Evolutionary conservation across 2,329 filamentous ascomycete genomes (phyloP).

Genomic region (Trichoderma cornu-damae): DNA sequence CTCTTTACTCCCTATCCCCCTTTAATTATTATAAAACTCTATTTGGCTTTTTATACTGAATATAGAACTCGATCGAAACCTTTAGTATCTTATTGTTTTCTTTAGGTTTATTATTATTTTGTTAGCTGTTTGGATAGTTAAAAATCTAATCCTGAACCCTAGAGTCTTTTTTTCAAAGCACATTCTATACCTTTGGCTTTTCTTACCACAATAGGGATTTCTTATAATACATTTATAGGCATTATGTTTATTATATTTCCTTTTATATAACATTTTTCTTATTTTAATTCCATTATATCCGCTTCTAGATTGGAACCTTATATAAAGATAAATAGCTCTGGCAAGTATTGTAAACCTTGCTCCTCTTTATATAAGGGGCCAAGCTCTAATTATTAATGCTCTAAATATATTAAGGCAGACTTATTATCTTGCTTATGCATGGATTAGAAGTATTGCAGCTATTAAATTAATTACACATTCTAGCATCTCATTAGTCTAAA

Average conservation of each 20-base stretch:
- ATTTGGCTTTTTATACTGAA: not conserved
- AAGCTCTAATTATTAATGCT: slow-evolving; percentile 8
- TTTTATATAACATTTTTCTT: not conserved
- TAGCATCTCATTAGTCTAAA: not conserved
- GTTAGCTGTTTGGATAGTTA: slow-evolving; percentile 2
- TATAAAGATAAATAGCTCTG: slow-evolving; percentile 9
- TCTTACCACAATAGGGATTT: not conserved
- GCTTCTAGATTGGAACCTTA: not conserved
- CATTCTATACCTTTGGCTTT: slow-evolving; percentile 7
- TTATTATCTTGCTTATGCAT: slow-evolving; percentile 5
- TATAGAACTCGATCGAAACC: slow-evolving; percentile 6
- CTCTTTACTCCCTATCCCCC: not conserved
- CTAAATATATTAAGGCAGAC: slow-evolving; percentile 13
- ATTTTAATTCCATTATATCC: slow-evolving; percentile 9
- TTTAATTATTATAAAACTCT: not conserved
- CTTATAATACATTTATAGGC: not conserved
- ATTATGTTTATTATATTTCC: not conserved
- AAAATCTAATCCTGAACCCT: slow-evolving; percentile 7
- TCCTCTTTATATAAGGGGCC: slow-evolving; percentile 12
- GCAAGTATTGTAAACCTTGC: slow-evolving; percentile 13
- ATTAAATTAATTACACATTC: slow-evolving; percentile 2
- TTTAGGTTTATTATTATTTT: slow-evolving; percentile 12
- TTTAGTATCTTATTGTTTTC: slow-evolving; percentile 16
- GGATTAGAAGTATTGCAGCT: not conserved
- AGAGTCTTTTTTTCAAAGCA: slow-evolving; percentile 11